Evolutionary conservation across 2,329 filamentous ascomycete species (phyloP), one percentile per base, ranked within the genome.

Genomic region (Trichoderma sp.): DNA sequence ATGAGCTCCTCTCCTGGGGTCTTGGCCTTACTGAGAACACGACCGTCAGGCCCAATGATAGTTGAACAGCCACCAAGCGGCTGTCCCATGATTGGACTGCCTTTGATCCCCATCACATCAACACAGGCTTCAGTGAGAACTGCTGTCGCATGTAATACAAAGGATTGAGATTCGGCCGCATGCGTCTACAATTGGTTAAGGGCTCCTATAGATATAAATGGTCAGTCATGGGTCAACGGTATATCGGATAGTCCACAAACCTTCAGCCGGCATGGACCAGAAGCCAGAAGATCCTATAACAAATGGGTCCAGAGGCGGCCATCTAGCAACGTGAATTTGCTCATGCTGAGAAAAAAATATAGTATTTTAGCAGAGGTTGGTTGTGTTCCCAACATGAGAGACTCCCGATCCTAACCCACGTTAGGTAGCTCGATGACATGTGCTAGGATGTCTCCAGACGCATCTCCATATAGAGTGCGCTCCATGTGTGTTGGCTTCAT

Each of bases 381-480:
- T 67, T 81, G 65, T 87, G 82, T 72, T 86, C 83, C 82, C 82
- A 86, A 74, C 83, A 86, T 69, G 84, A 84, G 52, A 86, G 75
- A 1, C 80, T 80, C 1, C 84, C 84, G 12, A 86, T 78, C 8
- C 81, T 81, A 22, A 22, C 83, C 84, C 57, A 84, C 54, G 6
- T n/a, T 81, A 3, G 78, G 76, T 4, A 81, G 80, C 27, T 82
- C 78, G 15, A 81, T 78, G 0, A 86, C 84, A 32, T 17, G 50
- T 2, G 53, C 39, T 27, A 65, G 10, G 52, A 52, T 34, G n/a
- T 86, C 82, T 13, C 82, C 84, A 10, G 83, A 81, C 5, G 83
- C 84, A 64, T 87, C 85, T 8, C 84, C 85, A 72, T 83, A 87
- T 35, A 79, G 74, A 9, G 77, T 76, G 12, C 80, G 75, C 69